A percentile compares a stretch with the other conserved stretches of the same genome.
phyloP scores from a whole-genome alignment of 2,329 filamentous ascomycete species.

The Colletotrichum sojae region DNA sequence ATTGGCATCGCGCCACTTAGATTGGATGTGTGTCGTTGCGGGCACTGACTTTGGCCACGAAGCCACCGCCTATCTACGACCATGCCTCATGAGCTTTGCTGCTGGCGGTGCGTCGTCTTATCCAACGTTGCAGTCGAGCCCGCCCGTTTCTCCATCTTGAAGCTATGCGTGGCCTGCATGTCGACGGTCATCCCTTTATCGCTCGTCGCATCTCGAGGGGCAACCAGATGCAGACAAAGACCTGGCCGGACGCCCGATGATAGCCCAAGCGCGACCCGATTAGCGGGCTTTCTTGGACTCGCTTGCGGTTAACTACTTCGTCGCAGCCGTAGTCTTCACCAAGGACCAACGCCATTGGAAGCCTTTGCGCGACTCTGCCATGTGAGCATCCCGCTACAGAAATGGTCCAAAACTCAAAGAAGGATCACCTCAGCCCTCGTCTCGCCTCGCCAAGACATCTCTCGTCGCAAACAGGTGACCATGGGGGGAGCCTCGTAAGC shows the following conservation, averaged over 20 bases:
- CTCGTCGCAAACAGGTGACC: conserved; percentile 21
- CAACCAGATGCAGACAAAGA: conserved; percentile 25
- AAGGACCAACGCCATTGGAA: neutral
- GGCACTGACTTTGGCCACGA: neutral
- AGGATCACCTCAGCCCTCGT: neutral
- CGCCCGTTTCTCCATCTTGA: conserved; percentile 1
- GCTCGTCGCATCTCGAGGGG: conserved; percentile 15
- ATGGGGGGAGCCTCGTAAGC: neutral
- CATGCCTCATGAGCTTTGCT: neutral
- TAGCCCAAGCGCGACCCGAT: conserved; percentile 2
- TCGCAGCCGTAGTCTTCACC: neutral
- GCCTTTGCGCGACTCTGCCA: neutral
- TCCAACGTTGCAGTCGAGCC: conserved; percentile 5
- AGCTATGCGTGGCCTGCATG: neutral
- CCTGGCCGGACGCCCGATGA: conserved; percentile 8
- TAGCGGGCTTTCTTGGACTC: conserved; percentile 16
- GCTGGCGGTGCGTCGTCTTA: neutral
- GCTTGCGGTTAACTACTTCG: neutral
- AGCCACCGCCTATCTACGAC: neutral
- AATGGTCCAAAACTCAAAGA: conserved; percentile 28
- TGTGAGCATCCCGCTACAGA: conserved; percentile 27
- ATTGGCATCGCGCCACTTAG: neutral
- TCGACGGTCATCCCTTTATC: conserved; percentile 10
- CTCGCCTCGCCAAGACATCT: conserved; percentile 14
- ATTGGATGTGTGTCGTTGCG: neutral